Conservation (phyloP, 805 yeast genomes). For the Starmera pachycereana region DNA sequence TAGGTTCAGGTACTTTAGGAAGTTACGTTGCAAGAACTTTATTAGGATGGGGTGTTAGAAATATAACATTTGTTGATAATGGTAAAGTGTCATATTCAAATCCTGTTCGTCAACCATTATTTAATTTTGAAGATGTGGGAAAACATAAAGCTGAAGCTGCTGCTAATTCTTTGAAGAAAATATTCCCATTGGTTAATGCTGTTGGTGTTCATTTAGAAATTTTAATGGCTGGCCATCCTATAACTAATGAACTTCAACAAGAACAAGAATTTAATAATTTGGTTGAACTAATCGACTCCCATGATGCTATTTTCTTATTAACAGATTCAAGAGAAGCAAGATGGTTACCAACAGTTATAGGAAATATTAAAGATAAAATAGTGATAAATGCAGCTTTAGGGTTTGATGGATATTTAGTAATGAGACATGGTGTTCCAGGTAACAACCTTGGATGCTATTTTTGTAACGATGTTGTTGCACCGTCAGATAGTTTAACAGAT, state of each 20-base stretch:
- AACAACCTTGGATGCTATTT: slow-evolving; percentile 75
- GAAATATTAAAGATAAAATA: slow-evolving; percentile 52
- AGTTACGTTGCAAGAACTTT: slow-evolving; percentile 80
- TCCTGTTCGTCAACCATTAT: slow-evolving; percentile 92
- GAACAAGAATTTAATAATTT: slow-evolving; percentile 42
- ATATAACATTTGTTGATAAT: slow-evolving; percentile 81
- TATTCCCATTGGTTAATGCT: slow-evolving; percentile 71
- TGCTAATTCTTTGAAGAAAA: slow-evolving; percentile 55
- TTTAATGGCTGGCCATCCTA: slow-evolving; percentile 95
- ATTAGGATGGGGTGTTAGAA: slow-evolving; percentile 89
- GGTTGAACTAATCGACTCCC: slow-evolving; percentile 41
- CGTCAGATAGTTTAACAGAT: slow-evolving; percentile 77
- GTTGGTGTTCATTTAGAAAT: slow-evolving; percentile 60
- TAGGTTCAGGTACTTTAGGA: slow-evolving; percentile 98
- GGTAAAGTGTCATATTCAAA: slow-evolving; percentile 86
- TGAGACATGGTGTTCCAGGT: slow-evolving; percentile 68
- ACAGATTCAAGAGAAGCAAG: slow-evolving; percentile 95
- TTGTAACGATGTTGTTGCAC: slow-evolving; percentile 94
- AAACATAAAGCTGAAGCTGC: slow-evolving; percentile 70
- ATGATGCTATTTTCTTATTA: slow-evolving; percentile 70
- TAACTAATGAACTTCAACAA: slow-evolving; percentile 45
- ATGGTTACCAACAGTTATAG: slow-evolving; percentile 92
- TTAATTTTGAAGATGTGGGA: slow-evolving; percentile 72
- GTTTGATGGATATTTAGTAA: slow-evolving; percentile 84
- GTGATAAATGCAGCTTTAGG: slow-evolving; percentile 94